These are phyloP conservation scores for Daphne laureola DNA, from an alignment of 441 rosid genomes.

Conservation along the genomic window DNA sequence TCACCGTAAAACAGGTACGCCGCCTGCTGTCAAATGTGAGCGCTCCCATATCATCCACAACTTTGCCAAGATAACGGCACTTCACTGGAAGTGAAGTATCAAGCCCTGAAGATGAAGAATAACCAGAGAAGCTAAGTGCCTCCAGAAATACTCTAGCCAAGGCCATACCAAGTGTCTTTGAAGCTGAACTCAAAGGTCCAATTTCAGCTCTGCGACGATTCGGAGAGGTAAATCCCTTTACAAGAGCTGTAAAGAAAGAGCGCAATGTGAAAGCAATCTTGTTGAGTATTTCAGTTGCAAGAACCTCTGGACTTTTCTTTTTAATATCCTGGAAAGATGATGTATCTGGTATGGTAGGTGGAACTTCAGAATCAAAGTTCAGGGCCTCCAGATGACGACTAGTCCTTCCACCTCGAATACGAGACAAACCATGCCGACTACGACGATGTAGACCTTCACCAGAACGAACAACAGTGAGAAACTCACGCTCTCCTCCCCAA, in stretches of 20 bases:
- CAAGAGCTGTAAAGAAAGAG: conserved; percentile 78
- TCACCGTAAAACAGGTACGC: conserved; percentile 71
- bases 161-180: conserved; percentile 82
- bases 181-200: conserved; percentile 67
- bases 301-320: conserved; percentile 76
- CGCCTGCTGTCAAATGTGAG: conserved; percentile 81
- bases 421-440: conserved; percentile 79
- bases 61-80: conserved; percentile 89
- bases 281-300: conserved; percentile 61
- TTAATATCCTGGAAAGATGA: conserved; percentile 56
- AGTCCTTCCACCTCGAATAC: conserved; percentile 86
- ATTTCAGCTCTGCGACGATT: conserved; percentile 93
- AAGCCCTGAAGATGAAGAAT: conserved; percentile 53
- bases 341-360: conserved; percentile 46
- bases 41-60: conserved; percentile 80
- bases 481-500: conserved; percentile 84
- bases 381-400: conserved; percentile 80
- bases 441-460: conserved; percentile 79
- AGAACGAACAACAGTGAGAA: conserved; percentile 72
- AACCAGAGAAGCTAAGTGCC: conserved; percentile 75
- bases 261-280: conserved; percentile 73
- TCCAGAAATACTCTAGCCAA: conserved; percentile 79
- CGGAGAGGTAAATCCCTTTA: conserved; percentile 85
- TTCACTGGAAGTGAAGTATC: conserved; percentile 63
- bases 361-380: conserved; percentile 60